These are phyloP conservation scores for Tephrocybe sp. DNA, from an alignment of 768 basidiomycete species.

Conservation along the genomic window DNA sequence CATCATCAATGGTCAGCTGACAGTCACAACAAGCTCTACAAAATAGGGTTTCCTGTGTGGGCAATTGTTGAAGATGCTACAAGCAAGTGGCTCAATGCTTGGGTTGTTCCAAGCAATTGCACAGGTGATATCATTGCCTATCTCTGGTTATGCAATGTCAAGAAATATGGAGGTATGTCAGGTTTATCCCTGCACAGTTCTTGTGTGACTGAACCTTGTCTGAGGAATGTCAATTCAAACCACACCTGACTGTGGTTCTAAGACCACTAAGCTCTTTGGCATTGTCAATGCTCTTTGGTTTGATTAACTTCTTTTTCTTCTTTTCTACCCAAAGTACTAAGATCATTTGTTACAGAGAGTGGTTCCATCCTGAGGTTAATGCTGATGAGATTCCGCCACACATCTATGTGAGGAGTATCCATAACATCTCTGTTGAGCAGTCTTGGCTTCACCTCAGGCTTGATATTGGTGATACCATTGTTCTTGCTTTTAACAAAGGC, in stretches of 20 bases:
- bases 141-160: slow-evolving; percentile 23
- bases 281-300: not conserved
- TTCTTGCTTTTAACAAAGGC: slow-evolving; percentile 22
- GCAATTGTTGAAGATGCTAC: slow-evolving; percentile 25
- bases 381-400: slow-evolving; percentile 27
- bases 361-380: slow-evolving; percentile 25
- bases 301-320: too few relatives aligned
- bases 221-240: slow-evolving; percentile 2
- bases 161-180: slow-evolving; percentile 21
- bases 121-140: slow-evolving; percentile 24
- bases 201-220: too few relatives aligned
- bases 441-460: slow-evolving; percentile 33
- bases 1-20: slow-evolving; percentile 32
- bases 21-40: slow-evolving; percentile 33
- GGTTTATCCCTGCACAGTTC: slow-evolving; percentile 20
- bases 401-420: slow-evolving; percentile 27
- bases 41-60: slow-evolving; percentile 32
- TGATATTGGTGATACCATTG: slow-evolving; percentile 31
- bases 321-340: too few relatives aligned
- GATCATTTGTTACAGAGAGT: slow-evolving; percentile 19
- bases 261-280: slow-evolving; percentile 33
- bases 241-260: slow-evolving; percentile 34
- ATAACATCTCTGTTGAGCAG: slow-evolving; percentile 34
- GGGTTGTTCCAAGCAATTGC: slow-evolving; percentile 33
- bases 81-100: slow-evolving; percentile 27